Conservation (phyloP, 2,329 filamentous ascomycete species). For the Colletotrichum filicis region DNA sequence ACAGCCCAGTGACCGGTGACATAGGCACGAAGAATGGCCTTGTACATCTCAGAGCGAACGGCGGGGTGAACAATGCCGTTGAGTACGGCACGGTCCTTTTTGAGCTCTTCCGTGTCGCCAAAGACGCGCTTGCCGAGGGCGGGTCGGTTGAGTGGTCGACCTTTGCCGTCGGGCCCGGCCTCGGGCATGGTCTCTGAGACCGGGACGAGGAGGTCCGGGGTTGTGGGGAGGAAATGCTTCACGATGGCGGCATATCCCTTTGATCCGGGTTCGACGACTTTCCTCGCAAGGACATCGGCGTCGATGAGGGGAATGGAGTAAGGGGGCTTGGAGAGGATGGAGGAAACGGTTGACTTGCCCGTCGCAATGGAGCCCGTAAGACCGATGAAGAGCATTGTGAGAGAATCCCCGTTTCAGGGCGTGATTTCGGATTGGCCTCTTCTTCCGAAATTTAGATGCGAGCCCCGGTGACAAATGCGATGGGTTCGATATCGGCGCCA, state of each 20-base stretch:
- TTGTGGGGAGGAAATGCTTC: constrained; percentile 81
- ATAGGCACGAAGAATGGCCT: constrained; percentile 77
- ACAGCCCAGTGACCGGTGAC: constrained; percentile 85
- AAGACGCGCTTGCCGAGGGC: constrained; percentile 89
- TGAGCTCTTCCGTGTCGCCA: constrained; percentile 77
- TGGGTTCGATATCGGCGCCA: not conserved
- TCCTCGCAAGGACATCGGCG: constrained; percentile 89
- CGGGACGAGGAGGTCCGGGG: constrained; percentile 84
- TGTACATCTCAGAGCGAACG: constrained; percentile 85
- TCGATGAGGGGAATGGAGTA: constrained; percentile 93
- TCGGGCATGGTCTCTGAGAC: constrained; percentile 61
- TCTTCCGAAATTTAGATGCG: not conserved
- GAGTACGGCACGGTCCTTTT: constrained; percentile 78
- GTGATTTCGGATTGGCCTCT: not conserved
- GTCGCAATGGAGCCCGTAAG: constrained; percentile 98
- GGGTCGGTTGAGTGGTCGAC: constrained; percentile 83
- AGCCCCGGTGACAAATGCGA: not conserved
- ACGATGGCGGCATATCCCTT: constrained; percentile 86
- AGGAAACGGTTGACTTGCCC: constrained; percentile 95
- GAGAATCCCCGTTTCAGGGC: constrained; percentile 6
- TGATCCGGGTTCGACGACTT: constrained; percentile 94
- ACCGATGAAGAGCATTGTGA: constrained; percentile 88
- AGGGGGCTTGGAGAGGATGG: constrained; percentile 80
- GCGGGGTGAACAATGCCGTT: constrained; percentile 95
- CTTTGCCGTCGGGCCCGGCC: constrained; percentile 68